phyloP scores from a whole-genome alignment of 1,284 basidiomycete species.

The Lignosus rhinocerotis region DNA sequence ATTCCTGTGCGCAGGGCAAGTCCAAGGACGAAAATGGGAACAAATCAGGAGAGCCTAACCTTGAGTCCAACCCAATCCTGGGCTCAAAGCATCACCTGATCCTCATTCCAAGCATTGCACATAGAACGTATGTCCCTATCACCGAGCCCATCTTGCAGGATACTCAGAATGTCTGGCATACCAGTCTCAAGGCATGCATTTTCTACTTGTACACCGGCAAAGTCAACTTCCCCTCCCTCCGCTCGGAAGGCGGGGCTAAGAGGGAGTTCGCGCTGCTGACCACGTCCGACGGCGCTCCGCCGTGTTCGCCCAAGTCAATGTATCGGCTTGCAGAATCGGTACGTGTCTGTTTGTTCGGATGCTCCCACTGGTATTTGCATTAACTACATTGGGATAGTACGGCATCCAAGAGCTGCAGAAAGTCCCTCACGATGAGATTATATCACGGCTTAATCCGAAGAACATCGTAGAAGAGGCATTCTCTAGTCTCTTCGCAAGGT shows the following conservation, averaged over 20 bases:
- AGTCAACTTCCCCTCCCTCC: constrained; percentile 25
- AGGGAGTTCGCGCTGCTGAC: constrained; percentile 12
- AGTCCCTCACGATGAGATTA: constrained; percentile 17
- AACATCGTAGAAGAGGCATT: constrained; percentile 28
- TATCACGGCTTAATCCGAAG: constrained; percentile 7
- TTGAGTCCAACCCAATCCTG: background rate
- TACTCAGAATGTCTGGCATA: background rate
- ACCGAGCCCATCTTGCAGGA: background rate
- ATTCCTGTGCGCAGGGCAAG: background rate
- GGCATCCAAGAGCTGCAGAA: constrained; percentile 19
- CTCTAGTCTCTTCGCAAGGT: constrained; percentile 19
- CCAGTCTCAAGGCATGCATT: constrained; percentile 24
- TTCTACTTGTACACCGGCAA: constrained; percentile 29
- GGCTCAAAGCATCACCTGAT: constrained; percentile 8
- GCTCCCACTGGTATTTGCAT: background rate
- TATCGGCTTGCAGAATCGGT: constrained; percentile 30
- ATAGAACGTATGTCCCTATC: constrained; percentile 22
- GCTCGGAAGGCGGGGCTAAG: constrained; percentile 12
- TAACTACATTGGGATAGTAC: constrained; percentile 2
- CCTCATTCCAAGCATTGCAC: constrained; percentile 23
- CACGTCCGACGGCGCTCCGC: constrained; percentile 12
- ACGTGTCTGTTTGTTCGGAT: background rate
- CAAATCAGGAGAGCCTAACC: background rate
- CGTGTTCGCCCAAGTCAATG: constrained; percentile 31
- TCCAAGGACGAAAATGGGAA: background rate